Evolutionary conservation across 164 flowering plant genomes (phyloP).

Genomic region (grape (Vitis vinifera)): DNA sequence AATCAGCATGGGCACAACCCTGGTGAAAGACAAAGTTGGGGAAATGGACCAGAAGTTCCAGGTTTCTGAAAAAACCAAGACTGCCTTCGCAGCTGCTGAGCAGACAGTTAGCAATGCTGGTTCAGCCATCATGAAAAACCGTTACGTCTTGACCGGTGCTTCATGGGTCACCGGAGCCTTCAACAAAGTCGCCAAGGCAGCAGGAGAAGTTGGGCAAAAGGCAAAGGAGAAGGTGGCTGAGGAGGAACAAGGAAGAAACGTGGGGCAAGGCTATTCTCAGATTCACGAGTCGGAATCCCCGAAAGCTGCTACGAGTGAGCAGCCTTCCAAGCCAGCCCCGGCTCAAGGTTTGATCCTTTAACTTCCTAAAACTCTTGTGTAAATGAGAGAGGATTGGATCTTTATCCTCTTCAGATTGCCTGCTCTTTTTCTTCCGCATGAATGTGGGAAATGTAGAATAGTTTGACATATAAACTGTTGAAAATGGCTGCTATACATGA

Average conservation of each 20-base stretch:
- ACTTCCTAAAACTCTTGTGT: background rate
- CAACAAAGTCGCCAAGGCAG: conserved; percentile 31
- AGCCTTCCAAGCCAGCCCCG: conserved; percentile 7
- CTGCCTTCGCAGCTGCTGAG: conserved; percentile 40
- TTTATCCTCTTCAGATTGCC: too few species aligned
- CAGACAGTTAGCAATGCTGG: conserved; percentile 37
- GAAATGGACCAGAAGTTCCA: conserved; percentile 39
- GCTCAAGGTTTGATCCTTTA: conserved; percentile 17
- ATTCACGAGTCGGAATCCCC: conserved; percentile 16
- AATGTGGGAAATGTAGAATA: too few species aligned
- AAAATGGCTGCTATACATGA: too few species aligned
- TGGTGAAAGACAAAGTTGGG: conserved; percentile 26
- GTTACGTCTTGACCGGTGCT: conserved; percentile 32
- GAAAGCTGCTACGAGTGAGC: background rate
- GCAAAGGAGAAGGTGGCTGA: conserved; percentile 32
- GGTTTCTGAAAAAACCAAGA: conserved; percentile 41
- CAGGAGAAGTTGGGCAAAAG: conserved; percentile 40
- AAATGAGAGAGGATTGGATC: background rate
- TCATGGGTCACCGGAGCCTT: conserved; percentile 35
- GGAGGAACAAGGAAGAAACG: conserved; percentile 14
- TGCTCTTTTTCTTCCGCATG: too few species aligned
- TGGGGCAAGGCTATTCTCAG: conserved; percentile 12
- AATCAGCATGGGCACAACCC: conserved; percentile 22
- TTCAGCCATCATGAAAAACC: conserved; percentile 39
- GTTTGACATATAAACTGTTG: too few species aligned